Evolutionary conservation across 2,329 filamentous ascomycete genomes (phyloP).

Genomic region (Macrophomina phaseolina): DNA sequence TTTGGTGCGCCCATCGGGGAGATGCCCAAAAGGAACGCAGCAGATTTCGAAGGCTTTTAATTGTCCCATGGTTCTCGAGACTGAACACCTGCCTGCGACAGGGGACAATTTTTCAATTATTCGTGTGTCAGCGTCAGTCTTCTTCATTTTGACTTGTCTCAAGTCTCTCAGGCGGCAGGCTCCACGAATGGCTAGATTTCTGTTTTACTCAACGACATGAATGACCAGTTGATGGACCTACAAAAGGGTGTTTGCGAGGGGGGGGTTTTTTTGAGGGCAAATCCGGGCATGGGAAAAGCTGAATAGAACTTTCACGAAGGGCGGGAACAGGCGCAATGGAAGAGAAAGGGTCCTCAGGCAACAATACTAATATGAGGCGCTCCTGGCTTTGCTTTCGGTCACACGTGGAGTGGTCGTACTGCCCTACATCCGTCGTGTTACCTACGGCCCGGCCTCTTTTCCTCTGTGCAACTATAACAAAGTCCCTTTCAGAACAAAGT

Average conservation of each 20-base stretch:
- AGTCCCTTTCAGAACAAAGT: not conserved
- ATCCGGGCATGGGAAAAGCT: not conserved
- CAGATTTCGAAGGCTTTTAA: conserved; percentile 26
- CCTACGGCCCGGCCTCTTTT: not conserved
- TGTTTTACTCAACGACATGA: conserved; percentile 9
- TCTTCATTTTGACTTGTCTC: conserved; percentile 3
- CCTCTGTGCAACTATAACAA: not conserved
- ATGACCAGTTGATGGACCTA: conserved; percentile 10
- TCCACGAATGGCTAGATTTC: conserved; percentile 7
- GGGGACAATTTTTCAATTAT: not conserved
- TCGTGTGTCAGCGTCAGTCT: conserved; percentile 18
- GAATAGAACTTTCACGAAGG: not conserved
- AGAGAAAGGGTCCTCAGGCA: not conserved
- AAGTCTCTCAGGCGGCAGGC: conserved; percentile 20
- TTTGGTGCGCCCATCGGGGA: conserved; percentile 42
- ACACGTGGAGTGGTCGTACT: not conserved
- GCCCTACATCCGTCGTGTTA: too few species aligned
- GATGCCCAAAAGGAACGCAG: conserved; percentile 24
- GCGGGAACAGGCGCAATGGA: conserved; percentile 9
- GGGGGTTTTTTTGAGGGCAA: not conserved
- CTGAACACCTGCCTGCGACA: not conserved
- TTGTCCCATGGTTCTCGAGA: not conserved
- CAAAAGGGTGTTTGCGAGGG: conserved; percentile 17
- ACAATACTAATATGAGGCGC: not conserved
- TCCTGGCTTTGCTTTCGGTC: conserved; percentile 11